phyloP scores from a whole-genome alignment of 805 yeast species.

The Saturnispora dispora region DNA sequence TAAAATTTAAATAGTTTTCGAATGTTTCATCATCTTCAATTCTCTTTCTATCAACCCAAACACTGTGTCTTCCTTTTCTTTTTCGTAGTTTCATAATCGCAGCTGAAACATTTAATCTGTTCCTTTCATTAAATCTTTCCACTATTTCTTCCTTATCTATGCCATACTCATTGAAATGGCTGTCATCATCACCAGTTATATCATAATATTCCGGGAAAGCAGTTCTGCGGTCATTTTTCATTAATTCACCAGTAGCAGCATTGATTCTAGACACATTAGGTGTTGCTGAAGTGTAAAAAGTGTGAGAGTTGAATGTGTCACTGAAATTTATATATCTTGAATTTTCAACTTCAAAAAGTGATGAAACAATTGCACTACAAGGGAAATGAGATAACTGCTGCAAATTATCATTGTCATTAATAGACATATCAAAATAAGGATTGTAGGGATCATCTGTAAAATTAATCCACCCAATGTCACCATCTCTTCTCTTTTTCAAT shows the following conservation, averaged over 20 bases:
- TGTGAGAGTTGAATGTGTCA: conserved; percentile 35
- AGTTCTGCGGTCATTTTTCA: conserved; percentile 31
- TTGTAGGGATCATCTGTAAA: conserved; percentile 79
- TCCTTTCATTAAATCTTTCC: conserved; percentile 11
- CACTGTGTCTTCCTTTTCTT: conserved; percentile 64
- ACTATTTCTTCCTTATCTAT: conserved; percentile 13
- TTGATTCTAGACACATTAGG: conserved; percentile 29
- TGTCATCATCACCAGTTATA: conserved; percentile 22
- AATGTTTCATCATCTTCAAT: conserved; percentile 16
- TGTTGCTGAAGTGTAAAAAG: conserved; percentile 27
- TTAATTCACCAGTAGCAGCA: conserved; percentile 42
- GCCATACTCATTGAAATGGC: conserved; percentile 18
- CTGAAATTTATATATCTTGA: conserved; percentile 45
- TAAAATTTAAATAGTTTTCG: conserved; percentile 36
- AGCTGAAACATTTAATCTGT: conserved; percentile 31
- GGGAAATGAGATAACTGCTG: conserved; percentile 61
- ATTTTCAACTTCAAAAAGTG: conserved; percentile 55
- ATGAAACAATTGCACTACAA: conserved; percentile 68
- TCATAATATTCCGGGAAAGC: conserved; percentile 37
- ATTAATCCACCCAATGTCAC: conserved; percentile 71
- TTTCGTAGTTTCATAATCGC: conserved; percentile 58
- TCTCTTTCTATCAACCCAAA: conserved; percentile 70
- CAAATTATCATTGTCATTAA: conserved; percentile 35
- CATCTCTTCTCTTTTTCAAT: conserved; percentile 59
- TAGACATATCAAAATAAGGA: conserved; percentile 66